Conservation (phyloP, 805 yeast species). For the Metschnikowia orientalis region DNA sequence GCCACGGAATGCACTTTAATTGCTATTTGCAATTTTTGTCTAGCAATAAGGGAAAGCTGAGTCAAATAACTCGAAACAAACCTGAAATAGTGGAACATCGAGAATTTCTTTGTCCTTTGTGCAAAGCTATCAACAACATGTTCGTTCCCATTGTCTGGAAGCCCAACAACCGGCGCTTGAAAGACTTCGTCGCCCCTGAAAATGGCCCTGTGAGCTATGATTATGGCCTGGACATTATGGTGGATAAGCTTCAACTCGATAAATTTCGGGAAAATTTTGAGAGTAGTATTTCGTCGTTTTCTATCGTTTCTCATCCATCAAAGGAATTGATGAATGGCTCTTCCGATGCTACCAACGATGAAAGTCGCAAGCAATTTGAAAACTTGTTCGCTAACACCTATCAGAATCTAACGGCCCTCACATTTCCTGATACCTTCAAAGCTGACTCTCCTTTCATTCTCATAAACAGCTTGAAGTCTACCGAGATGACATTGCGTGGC, state of each 20-base stretch:
- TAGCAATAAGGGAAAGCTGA: conserved; percentile 51
- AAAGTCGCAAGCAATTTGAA: conserved; percentile 25
- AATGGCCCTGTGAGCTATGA: conserved; percentile 14
- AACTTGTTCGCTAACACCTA: conserved; percentile 31
- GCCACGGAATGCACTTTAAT: conserved; percentile 86
- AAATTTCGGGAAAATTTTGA: conserved; percentile 20
- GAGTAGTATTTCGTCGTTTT: conserved; percentile 22
- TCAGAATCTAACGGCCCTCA: conserved; percentile 30
- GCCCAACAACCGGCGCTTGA: conserved; percentile 37
- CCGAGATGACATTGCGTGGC: conserved; percentile 65
- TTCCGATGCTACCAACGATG: conserved; percentile 9
- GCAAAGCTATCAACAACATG: conserved; percentile 80
- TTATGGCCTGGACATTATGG: conserved; percentile 12
- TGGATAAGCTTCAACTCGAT: conserved; percentile 24
- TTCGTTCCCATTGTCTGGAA: conserved; percentile 74
- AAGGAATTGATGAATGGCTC: conserved; percentile 26
- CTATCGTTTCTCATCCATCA: conserved; percentile 25
- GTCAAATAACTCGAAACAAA: conserved; percentile 74
- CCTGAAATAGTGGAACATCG: conserved; percentile 69
- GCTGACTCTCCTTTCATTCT: conserved; percentile 38
- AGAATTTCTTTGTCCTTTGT: conserved; percentile 85
- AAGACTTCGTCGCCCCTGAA: conserved; percentile 18
- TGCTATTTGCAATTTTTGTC: conserved; percentile 66
- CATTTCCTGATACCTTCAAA: conserved; percentile 36
- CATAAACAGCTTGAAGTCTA: conserved; percentile 55